Evolutionary conservation across 2,329 filamentous ascomycete species (phyloP).

Genomic region (Botrytis aclada): DNA sequence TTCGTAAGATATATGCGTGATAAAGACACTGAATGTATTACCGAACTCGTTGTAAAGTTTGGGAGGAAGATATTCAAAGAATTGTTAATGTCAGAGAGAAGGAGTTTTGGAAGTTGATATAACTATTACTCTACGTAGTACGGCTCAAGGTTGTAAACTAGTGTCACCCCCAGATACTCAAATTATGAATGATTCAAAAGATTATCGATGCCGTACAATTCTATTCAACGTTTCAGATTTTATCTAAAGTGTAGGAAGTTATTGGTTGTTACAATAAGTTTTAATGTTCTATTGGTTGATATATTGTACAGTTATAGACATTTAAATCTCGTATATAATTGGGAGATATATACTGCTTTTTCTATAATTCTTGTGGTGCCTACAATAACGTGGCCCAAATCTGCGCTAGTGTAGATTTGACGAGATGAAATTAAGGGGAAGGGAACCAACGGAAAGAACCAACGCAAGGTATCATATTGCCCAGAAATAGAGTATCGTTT

Average conservation of each 20-base stretch:
- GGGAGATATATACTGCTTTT: accelerated
- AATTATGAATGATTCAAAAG: not conserved
- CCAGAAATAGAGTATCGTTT: not conserved
- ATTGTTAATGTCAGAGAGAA: not conserved
- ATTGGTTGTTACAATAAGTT: not conserved
- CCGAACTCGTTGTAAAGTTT: not conserved
- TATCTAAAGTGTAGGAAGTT: not conserved
- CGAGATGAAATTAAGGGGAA: not conserved
- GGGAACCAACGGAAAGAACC: not conserved
- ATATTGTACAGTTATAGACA: not conserved
- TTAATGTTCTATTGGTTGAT: not conserved
- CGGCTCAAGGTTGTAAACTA: not conserved
- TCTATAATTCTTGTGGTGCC: not conserved
- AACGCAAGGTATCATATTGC: not conserved
- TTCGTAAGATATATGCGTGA: no score
- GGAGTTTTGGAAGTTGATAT: not conserved
- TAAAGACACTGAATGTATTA: not conserved
- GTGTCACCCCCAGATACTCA: not conserved
- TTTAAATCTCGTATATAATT: not conserved
- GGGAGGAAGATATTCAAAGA: not conserved
- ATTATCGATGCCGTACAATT: not conserved
- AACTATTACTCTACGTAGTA: not conserved
- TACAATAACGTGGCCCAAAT: not conserved
- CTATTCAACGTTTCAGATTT: not conserved
- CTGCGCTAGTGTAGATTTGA: not conserved